Conservation (phyloP, 306 rosid species). For the Alnus rubra region DNA sequence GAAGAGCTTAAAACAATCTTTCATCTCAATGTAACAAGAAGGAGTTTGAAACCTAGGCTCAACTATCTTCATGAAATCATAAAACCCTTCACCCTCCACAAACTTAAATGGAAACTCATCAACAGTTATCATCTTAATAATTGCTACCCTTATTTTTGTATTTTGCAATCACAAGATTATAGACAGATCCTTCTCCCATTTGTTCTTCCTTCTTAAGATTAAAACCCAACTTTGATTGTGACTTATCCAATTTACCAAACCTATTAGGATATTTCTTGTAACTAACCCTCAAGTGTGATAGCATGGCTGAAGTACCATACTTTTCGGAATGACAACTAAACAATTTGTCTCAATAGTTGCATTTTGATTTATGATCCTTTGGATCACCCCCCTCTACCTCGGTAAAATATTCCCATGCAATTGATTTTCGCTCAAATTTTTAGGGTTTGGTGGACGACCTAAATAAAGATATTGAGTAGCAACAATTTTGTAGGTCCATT, state of each 20-base stretch:
- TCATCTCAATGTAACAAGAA: background rate
- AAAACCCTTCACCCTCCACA: slow-evolving; percentile 8
- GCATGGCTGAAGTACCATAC: too few relatives aligned
- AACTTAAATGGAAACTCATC: background rate
- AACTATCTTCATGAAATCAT: background rate
- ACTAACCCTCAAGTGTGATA: too few relatives aligned
- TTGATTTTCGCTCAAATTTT: too few relatives aligned
- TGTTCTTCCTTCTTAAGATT: background rate
- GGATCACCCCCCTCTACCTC: too few relatives aligned
- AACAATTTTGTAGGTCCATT: too few relatives aligned
- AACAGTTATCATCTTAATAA: background rate
- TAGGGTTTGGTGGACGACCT: too few relatives aligned
- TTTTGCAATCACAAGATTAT: background rate
- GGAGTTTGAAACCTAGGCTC: background rate
- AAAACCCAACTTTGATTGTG: background rate
- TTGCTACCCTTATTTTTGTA: background rate
- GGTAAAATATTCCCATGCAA: too few relatives aligned
- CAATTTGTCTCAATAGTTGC: too few relatives aligned
- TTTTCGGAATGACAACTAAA: too few relatives aligned
- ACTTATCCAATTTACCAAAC: background rate
- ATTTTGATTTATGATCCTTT: too few relatives aligned
- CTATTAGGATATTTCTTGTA: too few relatives aligned
- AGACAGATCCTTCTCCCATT: background rate
- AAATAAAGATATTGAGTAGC: too few relatives aligned
- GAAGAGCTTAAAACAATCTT: background rate